Evolutionary conservation across 2,329 filamentous ascomycete species (phyloP).

Genomic region (Stenocarpella maydis): DNA sequence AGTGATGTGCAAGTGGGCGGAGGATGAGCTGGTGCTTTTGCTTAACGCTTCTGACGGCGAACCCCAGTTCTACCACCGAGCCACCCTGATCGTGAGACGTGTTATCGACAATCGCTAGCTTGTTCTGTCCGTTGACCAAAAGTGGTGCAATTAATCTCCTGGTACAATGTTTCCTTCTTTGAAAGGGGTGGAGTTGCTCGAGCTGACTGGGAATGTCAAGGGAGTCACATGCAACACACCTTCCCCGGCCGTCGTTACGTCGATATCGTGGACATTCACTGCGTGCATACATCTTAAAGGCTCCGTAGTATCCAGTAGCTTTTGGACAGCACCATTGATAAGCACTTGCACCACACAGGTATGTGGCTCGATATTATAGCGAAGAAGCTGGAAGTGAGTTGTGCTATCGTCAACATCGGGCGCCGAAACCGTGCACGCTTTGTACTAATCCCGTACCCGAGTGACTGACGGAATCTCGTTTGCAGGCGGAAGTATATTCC

Average conservation of each 20-base stretch:
- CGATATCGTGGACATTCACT: background rate
- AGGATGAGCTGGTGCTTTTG: background rate
- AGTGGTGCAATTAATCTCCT: too few relatives aligned
- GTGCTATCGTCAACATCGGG: background rate
- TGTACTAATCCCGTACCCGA: background rate
- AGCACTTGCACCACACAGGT: background rate
- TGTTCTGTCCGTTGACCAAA: background rate
- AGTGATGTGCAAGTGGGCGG: background rate
- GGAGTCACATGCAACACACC: background rate
- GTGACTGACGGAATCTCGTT: fast-evolving
- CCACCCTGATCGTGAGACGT: background rate
- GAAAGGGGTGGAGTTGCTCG: too few relatives aligned
- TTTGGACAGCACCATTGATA: background rate
- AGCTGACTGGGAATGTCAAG: too few relatives aligned
- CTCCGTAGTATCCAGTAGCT: background rate
- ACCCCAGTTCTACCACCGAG: background rate
- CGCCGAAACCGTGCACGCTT: background rate
- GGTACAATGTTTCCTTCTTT: too few relatives aligned
- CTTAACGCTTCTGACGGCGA: background rate
- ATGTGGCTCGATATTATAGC: background rate
- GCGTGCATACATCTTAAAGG: too few relatives aligned
- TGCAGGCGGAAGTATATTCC: background rate
- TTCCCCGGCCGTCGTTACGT: background rate
- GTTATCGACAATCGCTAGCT: background rate
- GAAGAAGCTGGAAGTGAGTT: background rate